Base-by-base conservation (phyloP, 495 filamentous ascomycete genomes). In the Aspergillus bertholletiae region DNA sequence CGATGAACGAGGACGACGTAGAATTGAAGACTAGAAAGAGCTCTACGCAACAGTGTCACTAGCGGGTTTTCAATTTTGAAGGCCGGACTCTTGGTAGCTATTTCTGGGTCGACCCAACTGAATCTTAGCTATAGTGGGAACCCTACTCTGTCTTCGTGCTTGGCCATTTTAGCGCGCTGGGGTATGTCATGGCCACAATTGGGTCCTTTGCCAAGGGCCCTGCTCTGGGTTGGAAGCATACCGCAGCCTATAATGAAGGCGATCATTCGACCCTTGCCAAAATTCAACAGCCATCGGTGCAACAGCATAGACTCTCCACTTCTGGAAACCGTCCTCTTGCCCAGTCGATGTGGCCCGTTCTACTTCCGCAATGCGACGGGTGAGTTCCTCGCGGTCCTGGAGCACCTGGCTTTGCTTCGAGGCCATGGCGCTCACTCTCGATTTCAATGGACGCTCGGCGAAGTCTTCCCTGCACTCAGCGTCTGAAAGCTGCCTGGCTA, bases 241-340 rank as follows among this genome's bases (percentile, higher is more conserved):
- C 23, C 24, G 39, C 22, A 59, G 15, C 17, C 56, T 37, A 21
- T 41, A 22, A 40, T 58, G 56, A 30, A 59, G 47, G 12, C 56
- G 56, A 47, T 45, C 53, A 12, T 22, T 18, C 28, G 41, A 21
- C 13, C 51, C 56, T 40, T 59, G 56, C 56, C 56, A 59, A 22
- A 59, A 59, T 22, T 59, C 56, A 13, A 59, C 56, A 3, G 22
- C 9, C 1, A 7, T 18, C 22, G 56, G 45, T 11, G 12, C 45
- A 35, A 59, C 51, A n/a, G 59, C 55, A 48, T 57, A 61, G 13
- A 61, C 59, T 20, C 41, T 24, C 59, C 59, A 61, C 37, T 55
- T 53, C 5, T 32, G 22, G 0, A 54, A 32, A 2, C 55, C 59
- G n/a, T 30, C 7, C 12, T 50, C 32, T 2, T 50, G 28, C 24